Conservation (phyloP, 2,329 filamentous ascomycete genomes). For the Nakataea oryzae region DNA sequence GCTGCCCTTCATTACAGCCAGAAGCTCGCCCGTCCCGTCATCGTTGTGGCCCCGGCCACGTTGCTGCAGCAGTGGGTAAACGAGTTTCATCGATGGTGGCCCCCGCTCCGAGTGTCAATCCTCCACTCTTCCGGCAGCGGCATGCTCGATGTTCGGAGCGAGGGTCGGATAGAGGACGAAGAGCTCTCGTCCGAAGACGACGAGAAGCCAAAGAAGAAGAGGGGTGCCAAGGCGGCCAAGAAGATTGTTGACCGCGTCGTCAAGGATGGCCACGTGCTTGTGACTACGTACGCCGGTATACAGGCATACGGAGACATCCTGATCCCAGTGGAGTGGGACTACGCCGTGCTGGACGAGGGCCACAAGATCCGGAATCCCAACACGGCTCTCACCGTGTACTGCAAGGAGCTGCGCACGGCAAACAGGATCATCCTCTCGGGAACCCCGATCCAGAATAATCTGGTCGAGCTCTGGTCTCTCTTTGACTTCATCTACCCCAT, state of each 20-base stretch:
- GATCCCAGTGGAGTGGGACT: slow-evolving; percentile 79
- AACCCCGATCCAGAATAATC: slow-evolving; percentile 95
- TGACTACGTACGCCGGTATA: slow-evolving; percentile 94
- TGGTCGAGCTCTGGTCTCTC: slow-evolving; percentile 90
- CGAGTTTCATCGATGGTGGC: slow-evolving; percentile 98
- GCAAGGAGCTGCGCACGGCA: slow-evolving; percentile 83
- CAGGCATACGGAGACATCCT: slow-evolving; percentile 81
- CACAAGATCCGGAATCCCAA: slow-evolving; percentile 98
- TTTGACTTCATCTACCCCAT: slow-evolving; percentile 98
- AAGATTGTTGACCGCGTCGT: slow-evolving; percentile 75
- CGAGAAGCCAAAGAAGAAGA: slow-evolving; percentile 28
- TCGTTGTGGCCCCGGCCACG: slow-evolving; percentile 88
- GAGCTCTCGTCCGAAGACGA: slow-evolving; percentile 34
- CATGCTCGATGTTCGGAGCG: slow-evolving; percentile 72
- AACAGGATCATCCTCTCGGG: slow-evolving; percentile 91
- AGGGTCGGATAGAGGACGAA: slow-evolving; percentile 46
- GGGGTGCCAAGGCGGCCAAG: slow-evolving; percentile 59
- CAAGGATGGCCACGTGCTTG: slow-evolving; percentile 78
- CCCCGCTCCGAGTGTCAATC: slow-evolving; percentile 91
- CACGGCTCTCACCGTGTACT: slow-evolving; percentile 85
- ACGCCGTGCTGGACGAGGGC: slow-evolving; percentile 89
- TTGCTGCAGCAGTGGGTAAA: slow-evolving; percentile 97
- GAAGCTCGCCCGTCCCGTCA: slow-evolving; percentile 71
- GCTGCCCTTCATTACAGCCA: slow-evolving; percentile 89
- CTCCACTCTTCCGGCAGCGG: slow-evolving; percentile 91